These are phyloP conservation scores for Leccinum solheimii DNA, from an alignment of 1,284 basidiomycete genomes.

Conservation along the genomic window DNA sequence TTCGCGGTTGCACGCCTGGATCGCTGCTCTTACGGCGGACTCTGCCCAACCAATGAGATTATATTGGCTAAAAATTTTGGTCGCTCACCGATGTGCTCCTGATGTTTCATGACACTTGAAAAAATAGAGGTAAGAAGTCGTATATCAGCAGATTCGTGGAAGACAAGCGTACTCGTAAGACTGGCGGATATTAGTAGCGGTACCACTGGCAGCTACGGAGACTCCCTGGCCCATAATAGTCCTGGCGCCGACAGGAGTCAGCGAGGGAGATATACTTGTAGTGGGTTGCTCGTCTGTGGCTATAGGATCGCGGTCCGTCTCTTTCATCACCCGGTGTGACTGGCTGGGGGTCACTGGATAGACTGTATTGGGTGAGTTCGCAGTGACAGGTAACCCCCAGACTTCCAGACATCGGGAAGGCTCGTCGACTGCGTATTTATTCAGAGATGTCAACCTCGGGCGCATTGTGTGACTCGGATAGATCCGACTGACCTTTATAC, in stretches of 20 bases:
- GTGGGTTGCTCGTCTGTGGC: background rate
- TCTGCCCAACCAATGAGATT: background rate
- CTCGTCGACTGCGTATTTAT: background rate
- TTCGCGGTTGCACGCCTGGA: background rate
- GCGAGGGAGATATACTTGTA: background rate
- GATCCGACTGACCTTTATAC: background rate
- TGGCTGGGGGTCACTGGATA: background rate
- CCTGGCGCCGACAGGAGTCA: background rate
- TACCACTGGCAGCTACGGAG: background rate
- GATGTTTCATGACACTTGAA: background rate
- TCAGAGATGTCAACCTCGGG: background rate
- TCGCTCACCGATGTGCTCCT: conserved; percentile 3
- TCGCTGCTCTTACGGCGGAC: background rate
- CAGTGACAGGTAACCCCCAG: background rate
- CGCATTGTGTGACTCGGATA: background rate
- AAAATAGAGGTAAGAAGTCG: background rate
- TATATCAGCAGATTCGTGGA: background rate
- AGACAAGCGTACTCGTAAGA: background rate
- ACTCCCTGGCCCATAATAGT: background rate
- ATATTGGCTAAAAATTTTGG: background rate
- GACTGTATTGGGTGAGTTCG: background rate
- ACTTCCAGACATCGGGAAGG: background rate
- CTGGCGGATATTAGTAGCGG: background rate
- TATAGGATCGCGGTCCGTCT: background rate
- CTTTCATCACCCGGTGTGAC: background rate